Evolutionary conservation across 108 stramenopile species (phyloP).

Genomic region (Conticribra weissflogii): DNA sequence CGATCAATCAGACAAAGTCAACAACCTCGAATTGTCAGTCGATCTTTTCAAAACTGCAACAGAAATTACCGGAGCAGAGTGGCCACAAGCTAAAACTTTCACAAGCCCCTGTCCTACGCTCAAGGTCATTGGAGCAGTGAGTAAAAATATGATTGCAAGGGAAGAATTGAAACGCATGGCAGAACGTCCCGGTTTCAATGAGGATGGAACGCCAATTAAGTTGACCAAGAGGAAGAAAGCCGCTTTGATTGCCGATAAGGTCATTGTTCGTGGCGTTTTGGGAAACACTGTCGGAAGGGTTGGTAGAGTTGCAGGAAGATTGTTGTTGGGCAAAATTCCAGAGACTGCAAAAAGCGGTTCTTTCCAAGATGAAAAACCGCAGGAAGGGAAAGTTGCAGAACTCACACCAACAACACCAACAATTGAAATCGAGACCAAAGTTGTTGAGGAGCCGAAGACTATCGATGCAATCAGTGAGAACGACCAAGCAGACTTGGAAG

Average conservation of each 20-base stretch:
- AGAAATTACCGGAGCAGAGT: slow-evolving; percentile 83
- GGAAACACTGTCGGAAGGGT: slow-evolving; percentile 79
- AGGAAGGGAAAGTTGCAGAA: slow-evolving; percentile 16
- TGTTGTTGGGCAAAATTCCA: slow-evolving; percentile 75
- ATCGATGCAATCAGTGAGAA: slow-evolving; percentile 34
- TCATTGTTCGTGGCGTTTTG: slow-evolving; percentile 58
- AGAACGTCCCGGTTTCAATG: slow-evolving; percentile 76
- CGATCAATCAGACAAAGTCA: slow-evolving; percentile 88
- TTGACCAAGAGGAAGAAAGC: slow-evolving; percentile 62
- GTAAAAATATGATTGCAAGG: slow-evolving; percentile 71
- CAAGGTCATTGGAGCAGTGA: slow-evolving; percentile 84
- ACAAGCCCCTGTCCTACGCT: slow-evolving; percentile 87
- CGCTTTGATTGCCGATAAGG: slow-evolving; percentile 66
- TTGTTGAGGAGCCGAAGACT: neutral
- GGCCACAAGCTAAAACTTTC: slow-evolving; percentile 73
- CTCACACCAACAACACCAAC: slow-evolving; percentile 9
- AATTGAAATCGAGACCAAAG: slow-evolving; percentile 19
- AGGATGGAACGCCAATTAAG: slow-evolving; percentile 54
- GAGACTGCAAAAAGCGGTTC: slow-evolving; percentile 77
- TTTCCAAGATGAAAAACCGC: slow-evolving; percentile 59
- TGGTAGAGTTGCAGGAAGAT: slow-evolving; percentile 55
- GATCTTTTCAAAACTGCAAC: slow-evolving; percentile 75
- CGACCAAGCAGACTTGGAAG: slow-evolving; percentile 52
- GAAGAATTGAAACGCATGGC: slow-evolving; percentile 89
- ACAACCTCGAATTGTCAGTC: slow-evolving; percentile 70